Evolutionary conservation across 345 rosid species (phyloP).

Genomic region (Triadica sebifera): DNA sequence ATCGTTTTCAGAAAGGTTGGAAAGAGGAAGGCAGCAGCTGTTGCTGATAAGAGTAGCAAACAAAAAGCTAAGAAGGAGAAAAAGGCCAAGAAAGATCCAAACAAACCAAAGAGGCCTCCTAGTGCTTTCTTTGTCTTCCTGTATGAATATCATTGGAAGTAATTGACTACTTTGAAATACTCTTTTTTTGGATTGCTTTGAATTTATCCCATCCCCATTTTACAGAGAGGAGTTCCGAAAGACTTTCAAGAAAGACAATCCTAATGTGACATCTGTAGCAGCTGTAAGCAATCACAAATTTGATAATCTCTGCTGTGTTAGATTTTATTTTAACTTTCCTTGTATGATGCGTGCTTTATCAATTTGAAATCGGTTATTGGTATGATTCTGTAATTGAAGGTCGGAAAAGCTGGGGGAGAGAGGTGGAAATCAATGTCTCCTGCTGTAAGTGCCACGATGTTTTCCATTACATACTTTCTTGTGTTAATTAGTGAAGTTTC

Average conservation of each 20-base stretch:
- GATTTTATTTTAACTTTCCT: not conserved
- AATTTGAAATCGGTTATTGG: constrained; percentile 9
- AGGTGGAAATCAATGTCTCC: constrained; percentile 52
- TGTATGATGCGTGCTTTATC: constrained; percentile 18
- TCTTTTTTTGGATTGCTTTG: not conserved
- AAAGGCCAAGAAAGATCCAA: constrained; percentile 69
- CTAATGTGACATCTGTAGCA: constrained; percentile 46
- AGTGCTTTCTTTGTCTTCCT: constrained; percentile 87
- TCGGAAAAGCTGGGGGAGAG: constrained; percentile 57
- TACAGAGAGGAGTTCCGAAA: constrained; percentile 55
- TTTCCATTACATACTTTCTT: not conserved
- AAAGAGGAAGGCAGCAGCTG: constrained; percentile 60
- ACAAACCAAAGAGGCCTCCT: constrained; percentile 75
- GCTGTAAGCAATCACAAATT: constrained; percentile 28
- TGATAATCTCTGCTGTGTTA: constrained; percentile 9
- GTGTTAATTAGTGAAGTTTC: not conserved
- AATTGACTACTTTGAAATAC: not conserved
- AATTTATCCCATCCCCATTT: not conserved
- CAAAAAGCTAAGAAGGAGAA: constrained; percentile 41
- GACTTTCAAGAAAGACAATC: constrained; percentile 49
- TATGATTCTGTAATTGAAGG: constrained; percentile 33
- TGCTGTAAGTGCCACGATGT: constrained; percentile 18
- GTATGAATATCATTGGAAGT: constrained; percentile 32
- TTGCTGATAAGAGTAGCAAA: constrained; percentile 31
- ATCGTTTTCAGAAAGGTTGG: constrained; percentile 60